Evolutionary conservation across 2,329 filamentous ascomycete genomes (phyloP).

Genomic region (Trichophyton simii): DNA sequence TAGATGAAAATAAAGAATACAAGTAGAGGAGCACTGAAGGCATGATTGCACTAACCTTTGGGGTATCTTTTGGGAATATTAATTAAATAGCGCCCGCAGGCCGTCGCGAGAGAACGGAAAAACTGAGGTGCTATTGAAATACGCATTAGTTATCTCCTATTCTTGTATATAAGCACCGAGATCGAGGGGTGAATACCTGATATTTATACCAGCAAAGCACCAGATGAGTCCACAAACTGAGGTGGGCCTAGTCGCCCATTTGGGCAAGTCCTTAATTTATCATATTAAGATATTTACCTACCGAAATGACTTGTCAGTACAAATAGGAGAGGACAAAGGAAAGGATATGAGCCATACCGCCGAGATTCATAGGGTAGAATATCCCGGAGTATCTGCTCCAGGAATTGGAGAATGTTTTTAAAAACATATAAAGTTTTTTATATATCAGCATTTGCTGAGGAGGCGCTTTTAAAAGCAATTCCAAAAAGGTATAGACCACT

Average conservation of each 20-base stretch:
- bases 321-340: no score
- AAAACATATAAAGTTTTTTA: neutral
- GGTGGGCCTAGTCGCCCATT: neutral
- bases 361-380: no score
- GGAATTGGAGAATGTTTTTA: neutral
- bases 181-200: neutral
- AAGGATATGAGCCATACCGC: no score
- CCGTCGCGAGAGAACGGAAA: no score
- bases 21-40: no score
- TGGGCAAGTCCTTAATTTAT: neutral
- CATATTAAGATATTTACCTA: neutral
- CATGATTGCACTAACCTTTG: no score
- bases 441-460: neutral
- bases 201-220: neutral
- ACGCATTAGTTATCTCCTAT: neutral
- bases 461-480: neutral
- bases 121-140: no score
- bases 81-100: no score
- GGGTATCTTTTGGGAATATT: no score
- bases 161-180: neutral
- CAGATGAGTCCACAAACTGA: constrained; percentile 2
- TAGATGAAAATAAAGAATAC: no score
- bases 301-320: neutral
- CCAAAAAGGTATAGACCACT: neutral
- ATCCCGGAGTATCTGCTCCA: neutral